Base-by-base conservation (phyloP, 139 green algal genomes). In the Bryopsis sp. region DNA sequence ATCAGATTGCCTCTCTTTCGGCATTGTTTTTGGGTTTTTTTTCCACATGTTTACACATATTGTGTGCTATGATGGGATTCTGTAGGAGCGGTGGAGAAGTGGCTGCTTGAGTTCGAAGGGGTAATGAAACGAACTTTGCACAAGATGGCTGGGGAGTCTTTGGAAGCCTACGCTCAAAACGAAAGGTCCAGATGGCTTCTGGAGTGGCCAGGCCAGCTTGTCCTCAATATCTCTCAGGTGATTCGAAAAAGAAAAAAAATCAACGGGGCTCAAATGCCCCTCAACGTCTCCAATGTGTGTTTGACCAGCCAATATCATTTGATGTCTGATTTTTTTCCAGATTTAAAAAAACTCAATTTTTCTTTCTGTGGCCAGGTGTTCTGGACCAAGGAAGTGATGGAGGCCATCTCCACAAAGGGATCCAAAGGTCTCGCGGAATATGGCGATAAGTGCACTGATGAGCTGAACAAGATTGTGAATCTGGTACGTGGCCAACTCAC, bases 81-180 rank as follows among this genome's bases (percentile, higher is more conserved):
- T n/a, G n/a, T n/a, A n/a, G 85, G 83, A 68, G 79, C 80, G 47
- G 87, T 93, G 47, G 87, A 93, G 81, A 79, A 79, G 3, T 93
- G 87, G 87, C 77, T 93, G 8, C 89, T 90, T 37, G 87, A 93
- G 58, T 85, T 76, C 36, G 83, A 91, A 76, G 71, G 74, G 2
- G 69, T 78, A 26, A 92, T 92, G 86, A 68, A 78, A 1, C 75
- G 81, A n/a, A 84, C 72, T 24, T 34, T 93, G 31, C 82, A 81
- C 35, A 39, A 68, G 2, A 63, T 83, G 19, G 72, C 77, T 1
- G 70, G 67, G 24, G 39, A 72, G 2, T 68, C 77, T 26, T 88
- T 85, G 63, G 68, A 85, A 48, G 83, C 79, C 7, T 89, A 89
- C 69, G 76, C 75, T 4, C 78, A 50, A 48, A 82, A 48, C 8